Conservation (phyloP, 768 basidiomycete species). For the Pisolithus microcarpus region DNA sequence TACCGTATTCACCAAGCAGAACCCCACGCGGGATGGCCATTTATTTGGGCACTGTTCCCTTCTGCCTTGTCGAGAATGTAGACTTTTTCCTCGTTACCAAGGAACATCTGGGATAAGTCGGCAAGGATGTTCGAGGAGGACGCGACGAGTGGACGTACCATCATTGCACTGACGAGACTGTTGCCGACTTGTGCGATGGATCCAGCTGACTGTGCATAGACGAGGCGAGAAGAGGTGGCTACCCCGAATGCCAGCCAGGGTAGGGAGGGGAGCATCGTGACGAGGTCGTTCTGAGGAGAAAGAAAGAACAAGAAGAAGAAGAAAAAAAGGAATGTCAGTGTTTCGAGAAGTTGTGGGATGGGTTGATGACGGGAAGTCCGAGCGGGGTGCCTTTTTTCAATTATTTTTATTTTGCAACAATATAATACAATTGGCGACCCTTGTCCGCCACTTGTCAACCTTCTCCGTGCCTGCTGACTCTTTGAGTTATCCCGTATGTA, state of each 20-base stretch:
- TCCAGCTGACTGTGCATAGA: conserved; percentile 13
- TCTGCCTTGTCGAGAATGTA: conserved; percentile 90
- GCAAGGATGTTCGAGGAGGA: background rate
- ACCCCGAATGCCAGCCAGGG: conserved; percentile 42
- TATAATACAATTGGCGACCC: too few relatives aligned
- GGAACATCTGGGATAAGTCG: conserved; percentile 50
- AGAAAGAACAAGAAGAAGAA: background rate
- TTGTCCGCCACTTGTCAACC: too few relatives aligned
- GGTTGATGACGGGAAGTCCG: background rate
- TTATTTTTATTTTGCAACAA: too few relatives aligned
- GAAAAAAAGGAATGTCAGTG: background rate
- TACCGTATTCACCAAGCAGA: conserved; percentile 44
- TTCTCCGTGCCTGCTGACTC: too few relatives aligned
- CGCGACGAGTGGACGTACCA: conserved; percentile 28
- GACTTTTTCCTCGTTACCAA: conserved; percentile 72
- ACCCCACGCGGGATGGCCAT: conserved; percentile 70
- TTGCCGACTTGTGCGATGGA: conserved; percentile 15
- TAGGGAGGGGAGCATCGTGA: conserved; percentile 24
- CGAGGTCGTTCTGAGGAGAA: background rate
- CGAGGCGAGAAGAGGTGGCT: conserved; percentile 24
- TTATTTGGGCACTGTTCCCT: conserved; percentile 57
- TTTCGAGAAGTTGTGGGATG: too few relatives aligned
- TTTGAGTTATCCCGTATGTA: too few relatives aligned
- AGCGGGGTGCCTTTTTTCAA: background rate
- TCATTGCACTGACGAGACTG: conserved; percentile 45